phyloP scores from a whole-genome alignment of 495 filamentous ascomycete species.

The Schizothecium vesticola region DNA sequence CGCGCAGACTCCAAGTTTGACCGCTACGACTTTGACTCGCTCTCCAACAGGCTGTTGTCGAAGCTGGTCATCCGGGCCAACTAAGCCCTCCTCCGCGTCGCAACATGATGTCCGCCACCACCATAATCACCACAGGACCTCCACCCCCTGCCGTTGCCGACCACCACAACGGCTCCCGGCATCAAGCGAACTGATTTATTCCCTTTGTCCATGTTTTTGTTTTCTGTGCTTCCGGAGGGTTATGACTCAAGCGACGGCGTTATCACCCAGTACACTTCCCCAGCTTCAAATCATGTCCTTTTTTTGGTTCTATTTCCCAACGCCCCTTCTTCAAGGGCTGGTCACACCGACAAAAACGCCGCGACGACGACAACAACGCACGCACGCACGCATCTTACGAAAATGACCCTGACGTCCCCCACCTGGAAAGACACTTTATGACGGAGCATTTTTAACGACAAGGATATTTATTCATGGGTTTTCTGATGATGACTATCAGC shows the following conservation, averaged over 20 bases:
- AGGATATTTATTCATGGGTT: neutral
- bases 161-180: constrained; percentile 19
- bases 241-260: constrained; percentile 28
- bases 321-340: neutral
- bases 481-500: neutral
- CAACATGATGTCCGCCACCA: constrained; percentile 20
- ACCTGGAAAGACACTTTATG: constrained; percentile 15
- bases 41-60: constrained; percentile 91
- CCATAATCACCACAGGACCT: neutral
- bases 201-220: constrained; percentile 29
- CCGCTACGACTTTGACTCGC: constrained; percentile 81
- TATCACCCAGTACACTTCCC: constrained; percentile 10
- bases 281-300: constrained; percentile 1
- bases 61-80: constrained; percentile 92
- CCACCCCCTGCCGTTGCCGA: constrained; percentile 18
- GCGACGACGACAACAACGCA: constrained; percentile 11
- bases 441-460: constrained; percentile 4
- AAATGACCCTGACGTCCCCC: neutral
- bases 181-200: constrained; percentile 24
- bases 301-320: constrained; percentile 2
- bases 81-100: constrained; percentile 39
- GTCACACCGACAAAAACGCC: constrained; percentile 4
- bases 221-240: constrained; percentile 12
- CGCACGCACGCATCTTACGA: neutral
- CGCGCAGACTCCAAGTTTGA: constrained; percentile 66